These are phyloP conservation scores for Rhodosporidiobolus odoratus DNA, from an alignment of 768 basidiomycete species.

Conservation along the genomic window DNA sequence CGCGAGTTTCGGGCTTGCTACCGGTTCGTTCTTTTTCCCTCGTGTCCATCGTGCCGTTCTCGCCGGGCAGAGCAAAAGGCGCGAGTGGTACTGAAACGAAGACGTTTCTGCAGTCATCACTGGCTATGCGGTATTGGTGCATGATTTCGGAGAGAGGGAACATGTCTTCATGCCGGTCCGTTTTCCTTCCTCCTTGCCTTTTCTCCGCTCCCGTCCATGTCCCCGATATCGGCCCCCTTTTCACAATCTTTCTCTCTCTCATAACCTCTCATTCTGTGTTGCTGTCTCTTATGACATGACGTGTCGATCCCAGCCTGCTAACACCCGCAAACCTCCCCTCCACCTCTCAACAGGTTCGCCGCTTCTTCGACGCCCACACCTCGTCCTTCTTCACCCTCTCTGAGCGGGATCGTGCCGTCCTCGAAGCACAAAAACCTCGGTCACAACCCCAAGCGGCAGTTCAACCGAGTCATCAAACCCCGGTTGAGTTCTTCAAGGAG, in stretches of 20 bases:
- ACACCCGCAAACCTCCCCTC: no score
- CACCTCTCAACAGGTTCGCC: constrained; percentile 33
- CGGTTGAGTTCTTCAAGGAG: constrained; percentile 39
- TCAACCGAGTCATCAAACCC: constrained; percentile 18
- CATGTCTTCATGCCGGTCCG: constrained; percentile 39
- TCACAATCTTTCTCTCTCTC: not conserved
- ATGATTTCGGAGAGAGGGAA: constrained; percentile 35
- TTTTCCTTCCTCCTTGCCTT: not conserved
- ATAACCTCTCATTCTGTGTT: not conserved
- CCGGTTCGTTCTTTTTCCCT: constrained; percentile 5
- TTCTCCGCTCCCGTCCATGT: no score
- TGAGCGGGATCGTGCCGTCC: constrained; percentile 24
- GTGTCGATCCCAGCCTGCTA: no score
- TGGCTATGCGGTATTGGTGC: constrained; percentile 27
- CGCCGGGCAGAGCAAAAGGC: no score
- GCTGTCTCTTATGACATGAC: no score
- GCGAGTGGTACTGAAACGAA: not conserved
- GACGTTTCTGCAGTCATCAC: constrained; percentile 16
- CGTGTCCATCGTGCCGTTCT: no score
- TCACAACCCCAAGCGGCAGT: not conserved
- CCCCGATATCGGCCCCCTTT: no score
- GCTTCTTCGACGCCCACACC: constrained; percentile 34
- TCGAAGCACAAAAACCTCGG: constrained; percentile 3
- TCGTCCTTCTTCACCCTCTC: constrained; percentile 36
- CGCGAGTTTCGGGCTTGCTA: constrained; percentile 21